phyloP scores from a whole-genome alignment of 2,329 filamentous ascomycete species.

The Colletotrichum navitas region DNA sequence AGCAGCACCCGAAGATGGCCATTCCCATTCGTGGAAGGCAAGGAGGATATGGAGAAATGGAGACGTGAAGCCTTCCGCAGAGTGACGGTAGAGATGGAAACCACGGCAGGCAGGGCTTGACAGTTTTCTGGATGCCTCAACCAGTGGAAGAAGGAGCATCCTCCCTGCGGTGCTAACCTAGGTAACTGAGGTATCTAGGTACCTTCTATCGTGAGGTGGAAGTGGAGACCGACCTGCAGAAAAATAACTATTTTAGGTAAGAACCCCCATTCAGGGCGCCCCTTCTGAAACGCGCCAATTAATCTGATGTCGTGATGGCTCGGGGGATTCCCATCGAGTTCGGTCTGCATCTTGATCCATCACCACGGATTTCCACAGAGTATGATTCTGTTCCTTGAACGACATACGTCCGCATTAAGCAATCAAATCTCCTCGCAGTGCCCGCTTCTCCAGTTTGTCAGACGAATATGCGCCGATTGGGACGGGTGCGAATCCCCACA shows the following conservation, averaged over 20 bases:
- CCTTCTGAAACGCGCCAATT: slow-evolving; percentile 41
- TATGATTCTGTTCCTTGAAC: not conserved
- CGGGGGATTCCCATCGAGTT: slow-evolving; percentile 32
- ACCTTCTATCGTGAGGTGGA: not conserved
- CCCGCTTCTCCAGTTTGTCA: slow-evolving; percentile 1
- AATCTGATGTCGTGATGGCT: slow-evolving; percentile 41
- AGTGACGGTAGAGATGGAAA: not conserved
- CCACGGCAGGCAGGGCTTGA: not conserved
- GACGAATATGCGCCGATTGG: slow-evolving; percentile 9
- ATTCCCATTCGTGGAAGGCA: not conserved
- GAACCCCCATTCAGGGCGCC: slow-evolving; percentile 23
- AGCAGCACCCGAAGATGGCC: not conserved
- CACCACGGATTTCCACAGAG: slow-evolving; percentile 11
- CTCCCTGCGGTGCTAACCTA: too few relatives aligned
- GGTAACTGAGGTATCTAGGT: not conserved
- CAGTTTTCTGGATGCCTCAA: not conserved
- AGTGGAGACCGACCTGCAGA: slow-evolving; percentile 5
- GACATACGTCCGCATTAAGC: not conserved
- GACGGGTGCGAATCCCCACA: slow-evolving; percentile 2
- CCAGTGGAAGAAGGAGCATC: not conserved
- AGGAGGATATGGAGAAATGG: too few relatives aligned
- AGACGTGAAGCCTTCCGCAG: not conserved
- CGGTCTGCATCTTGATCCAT: not conserved
- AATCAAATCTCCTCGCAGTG: not conserved
- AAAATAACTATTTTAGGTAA: slow-evolving; percentile 26